Base-by-base conservation (phyloP, 495 filamentous ascomycete species). In the Penicillium pulvis region DNA sequence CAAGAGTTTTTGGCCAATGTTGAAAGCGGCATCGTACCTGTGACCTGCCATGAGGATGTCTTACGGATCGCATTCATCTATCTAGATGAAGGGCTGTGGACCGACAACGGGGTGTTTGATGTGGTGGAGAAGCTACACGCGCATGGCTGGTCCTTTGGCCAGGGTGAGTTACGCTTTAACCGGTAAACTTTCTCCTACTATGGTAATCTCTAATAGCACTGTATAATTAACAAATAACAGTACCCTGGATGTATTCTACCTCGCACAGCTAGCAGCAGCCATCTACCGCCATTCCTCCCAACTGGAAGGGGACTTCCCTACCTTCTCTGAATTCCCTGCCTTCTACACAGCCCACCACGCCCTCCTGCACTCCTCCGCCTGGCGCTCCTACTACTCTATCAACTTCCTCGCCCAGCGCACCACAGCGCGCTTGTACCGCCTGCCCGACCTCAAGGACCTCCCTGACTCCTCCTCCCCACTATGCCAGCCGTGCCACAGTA, bases 361-460 rank as follows among this genome's bases (percentile, higher is more conserved):
- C 16, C 56, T 63, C 56, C 58, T 67, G 50, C 55, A 64, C 61
- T 45, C 60, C 58, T 61, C 55, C 58, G 61, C 49, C 50, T 67
- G 61, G 64, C 54, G 64, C 42, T 47, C 55, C n/a, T 67, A 67
- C 47, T 67, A 67, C 43, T 67, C 64, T 30, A 48, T 41, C 4
- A 30, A 46, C 31, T 64, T 67, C 53, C 58, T 67, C 8, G 56
- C 51, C 41, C 64, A 67, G 58, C 30, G 41, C 24, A 64, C 58
- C 33, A 63, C 64, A 57, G 55, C 64, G 31, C 52, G 64, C 61
- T 67, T 67, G 35, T 67, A 64, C 54, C 58, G 64, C 64, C 58
- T 55, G 8, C 64, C 64, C 48, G 58, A 64, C 58, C 64, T 67
- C 52, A 61, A 64, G 58, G 58, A 67, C 55, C 64, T 67, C 41